Evolutionary conservation across 352 stramenopile genomes (phyloP).

Genomic region (Phytophthora pini): DNA sequence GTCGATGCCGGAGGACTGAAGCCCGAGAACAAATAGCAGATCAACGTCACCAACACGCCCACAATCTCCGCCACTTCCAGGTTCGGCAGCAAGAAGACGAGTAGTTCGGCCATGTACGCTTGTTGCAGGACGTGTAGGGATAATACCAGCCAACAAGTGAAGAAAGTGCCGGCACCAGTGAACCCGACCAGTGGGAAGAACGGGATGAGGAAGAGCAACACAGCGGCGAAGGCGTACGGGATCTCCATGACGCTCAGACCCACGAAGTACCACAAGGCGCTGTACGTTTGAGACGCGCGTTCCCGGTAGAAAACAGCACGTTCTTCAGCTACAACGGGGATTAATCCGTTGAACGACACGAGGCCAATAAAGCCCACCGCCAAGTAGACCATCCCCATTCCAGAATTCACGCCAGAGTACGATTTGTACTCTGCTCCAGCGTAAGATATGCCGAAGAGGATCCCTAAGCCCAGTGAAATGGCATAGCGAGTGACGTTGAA

Average conservation of each 20-base stretch:
- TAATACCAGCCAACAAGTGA: slow-evolving; percentile 35
- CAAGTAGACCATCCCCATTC: slow-evolving; percentile 46
- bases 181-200: slow-evolving; percentile 37
- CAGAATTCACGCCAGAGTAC: slow-evolving; percentile 37
- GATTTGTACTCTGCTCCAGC: slow-evolving; percentile 34
- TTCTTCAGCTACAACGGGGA: slow-evolving; percentile 10
- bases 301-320: slow-evolving; percentile 20
- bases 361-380: not conserved
- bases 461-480: slow-evolving; percentile 56
- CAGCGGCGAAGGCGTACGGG: slow-evolving; percentile 10
- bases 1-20: slow-evolving; percentile 44
- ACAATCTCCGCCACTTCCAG: slow-evolving; percentile 27
- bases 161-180: slow-evolving; percentile 15
- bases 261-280: slow-evolving; percentile 25
- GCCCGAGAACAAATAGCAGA: slow-evolving; percentile 42
- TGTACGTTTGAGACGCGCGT: slow-evolving; percentile 20
- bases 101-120: slow-evolving; percentile 34
- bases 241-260: slow-evolving; percentile 17
- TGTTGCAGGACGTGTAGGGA: slow-evolving; percentile 29
- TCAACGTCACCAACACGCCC: slow-evolving; percentile 33
- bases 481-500: slow-evolving; percentile 33
- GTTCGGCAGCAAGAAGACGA: slow-evolving; percentile 43
- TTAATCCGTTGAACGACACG: slow-evolving; percentile 9
- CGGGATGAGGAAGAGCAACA: slow-evolving; percentile 14
- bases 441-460: slow-evolving; percentile 76